Base-by-base conservation (phyloP, 306 rosid genomes). In the Prunus fruticosa region DNA sequence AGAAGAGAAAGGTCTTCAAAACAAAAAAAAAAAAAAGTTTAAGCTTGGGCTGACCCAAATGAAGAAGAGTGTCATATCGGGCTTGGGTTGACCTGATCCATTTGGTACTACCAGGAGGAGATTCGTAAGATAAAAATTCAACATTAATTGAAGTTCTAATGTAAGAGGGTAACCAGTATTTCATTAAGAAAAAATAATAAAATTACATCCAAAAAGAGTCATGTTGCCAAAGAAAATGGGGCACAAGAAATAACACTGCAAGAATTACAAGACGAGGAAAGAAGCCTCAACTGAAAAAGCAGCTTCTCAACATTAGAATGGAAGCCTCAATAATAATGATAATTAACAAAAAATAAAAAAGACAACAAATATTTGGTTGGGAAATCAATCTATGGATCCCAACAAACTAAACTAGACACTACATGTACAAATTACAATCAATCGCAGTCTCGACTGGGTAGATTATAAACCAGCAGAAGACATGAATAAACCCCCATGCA, bases 241-340 rank as follows among this genome's bases (percentile, higher is more conserved):
- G 28, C 18, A 25, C 56, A 66, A 56, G 9, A 76, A 38, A 46
- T 13, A 22, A 15, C 8, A 83, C 20, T 53, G 62, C 76, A 82
- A 73, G 73, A 70, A 78, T 84, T 91, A 82, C 88, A 84, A 52
- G 82, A 18, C 14, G 86, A 78, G 76, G 80, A 30, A 63, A 63
- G 83, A 86, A 87, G 84, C 84, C 76, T 81, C 67, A 54, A 79
- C 76, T 67, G 58, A 78, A 83, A 88, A 19, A 81, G 74, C 89
- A 83, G 89, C 92, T 91, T 90, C 93, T 79, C 80, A 34, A 20
- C 41, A 25, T 85, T 67, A 79, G 78, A 74, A 83, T 86, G 91
- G 93, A 89, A 89, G 88, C 91, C 89, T 87, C 86, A 75, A 74
- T 69, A 52, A 46, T 73, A 64, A 60, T 67, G 85, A 70, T 32